These are phyloP conservation scores for Penicillium sp. DNA, from an alignment of 2,329 filamentous ascomycete genomes.

Conservation along the genomic window DNA sequence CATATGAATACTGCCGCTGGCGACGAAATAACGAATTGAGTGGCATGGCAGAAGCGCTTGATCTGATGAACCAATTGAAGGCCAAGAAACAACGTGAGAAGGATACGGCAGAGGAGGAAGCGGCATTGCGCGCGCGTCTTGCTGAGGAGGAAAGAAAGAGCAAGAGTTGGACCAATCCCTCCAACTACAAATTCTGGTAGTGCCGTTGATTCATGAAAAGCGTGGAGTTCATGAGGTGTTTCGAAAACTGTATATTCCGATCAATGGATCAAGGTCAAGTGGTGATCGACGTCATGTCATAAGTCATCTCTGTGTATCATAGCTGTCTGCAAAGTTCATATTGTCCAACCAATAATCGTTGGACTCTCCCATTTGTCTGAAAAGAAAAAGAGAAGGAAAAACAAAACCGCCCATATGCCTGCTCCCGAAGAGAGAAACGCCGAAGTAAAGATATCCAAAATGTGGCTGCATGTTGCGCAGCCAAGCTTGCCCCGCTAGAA, in stretches of 20 bases:
- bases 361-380: neutral
- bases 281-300: slow-evolving; percentile 21
- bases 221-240: slow-evolving; percentile 33
- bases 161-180: slow-evolving; percentile 46
- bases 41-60: slow-evolving; percentile 81
- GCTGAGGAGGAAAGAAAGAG: slow-evolving; percentile 42
- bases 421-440: slow-evolving; percentile 4
- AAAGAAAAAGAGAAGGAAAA: neutral
- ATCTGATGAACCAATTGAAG: slow-evolving; percentile 74
- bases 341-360: slow-evolving; percentile 7
- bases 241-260: slow-evolving; percentile 26
- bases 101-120: slow-evolving; percentile 42
- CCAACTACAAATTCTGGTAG: slow-evolving; percentile 52
- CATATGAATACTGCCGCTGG: slow-evolving; percentile 83
- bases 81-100: slow-evolving; percentile 60
- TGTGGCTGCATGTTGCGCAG: neutral
- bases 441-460: slow-evolving; percentile 1
- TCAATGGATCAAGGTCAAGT: slow-evolving; percentile 12
- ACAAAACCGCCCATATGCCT: slow-evolving; percentile 6
- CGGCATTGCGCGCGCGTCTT: slow-evolving; percentile 29
- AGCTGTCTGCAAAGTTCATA: slow-evolving; percentile 21
- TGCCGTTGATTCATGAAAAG: slow-evolving; percentile 21
- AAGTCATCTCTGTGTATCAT: slow-evolving; percentile 30
- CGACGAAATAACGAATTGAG: slow-evolving; percentile 71
- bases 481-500: slow-evolving; percentile 19